Evolutionary conservation across 2,329 filamentous ascomycete genomes (phyloP), one percentile per base, ranked within the genome.

Genomic region (Trichophyton benhamiae): DNA sequence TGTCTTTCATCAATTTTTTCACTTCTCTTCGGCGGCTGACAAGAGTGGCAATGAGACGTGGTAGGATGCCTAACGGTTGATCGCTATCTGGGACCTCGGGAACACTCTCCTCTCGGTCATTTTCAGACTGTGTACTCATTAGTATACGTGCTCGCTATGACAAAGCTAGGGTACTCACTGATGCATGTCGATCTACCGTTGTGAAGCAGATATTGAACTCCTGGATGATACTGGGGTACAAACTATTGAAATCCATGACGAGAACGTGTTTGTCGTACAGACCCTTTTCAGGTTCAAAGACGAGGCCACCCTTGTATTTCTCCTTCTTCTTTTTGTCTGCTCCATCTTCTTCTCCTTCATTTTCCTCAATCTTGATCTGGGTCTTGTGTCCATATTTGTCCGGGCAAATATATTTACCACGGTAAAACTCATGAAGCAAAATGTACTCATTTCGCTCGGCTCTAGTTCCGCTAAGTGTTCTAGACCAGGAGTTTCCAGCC

Each of bases 131-230:
- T 42, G 3, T 69, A 64, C 60, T 44, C 59, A 65, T 60, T 67
- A 59, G 67, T 22, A 58, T 25, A 13, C 11, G 22, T 36, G 61
- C 25, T 44, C 58, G 36, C 4, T n/a, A 8, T 25, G 3, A 3
- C 46, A 52, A 46, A 52, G 48, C 49, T 33, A 15, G 1, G 41
- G 15, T 15, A 75, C 85, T 78, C 82, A 90, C 87, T 68, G 87
- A 77, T 63, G 83, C 79, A 46, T 83, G 80, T 67, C 94, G 82
- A 64, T 97, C 89, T 5, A 99, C 91, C 0, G 95, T 99, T 1
- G 94, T 99, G 76, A 99, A 99, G 79, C 95, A 99, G 68, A 99
- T 99, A 75, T 99, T 99, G 78, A 86, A 99, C 80, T 99, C 95
- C 71, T 99, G 95, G 64, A 99, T 99, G 70, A 99, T 97, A 71